phyloP scores from a whole-genome alignment of 2,329 filamentous ascomycete species.

The Rachicladosporium sp. region DNA sequence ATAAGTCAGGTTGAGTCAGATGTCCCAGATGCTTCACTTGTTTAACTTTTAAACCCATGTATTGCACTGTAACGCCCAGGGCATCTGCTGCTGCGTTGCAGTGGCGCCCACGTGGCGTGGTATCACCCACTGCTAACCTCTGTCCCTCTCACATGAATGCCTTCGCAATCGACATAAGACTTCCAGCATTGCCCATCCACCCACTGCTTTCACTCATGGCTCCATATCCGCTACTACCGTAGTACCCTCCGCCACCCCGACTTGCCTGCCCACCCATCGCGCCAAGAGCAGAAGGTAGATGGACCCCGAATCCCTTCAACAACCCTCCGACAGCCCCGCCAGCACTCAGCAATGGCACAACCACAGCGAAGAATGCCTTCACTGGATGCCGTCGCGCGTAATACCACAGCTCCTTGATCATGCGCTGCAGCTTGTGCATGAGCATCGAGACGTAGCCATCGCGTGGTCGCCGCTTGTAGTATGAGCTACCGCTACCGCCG shows the following conservation, averaged over 20 bases:
- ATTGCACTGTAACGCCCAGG: too few species aligned
- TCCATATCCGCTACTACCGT: slow-evolving; percentile 34
- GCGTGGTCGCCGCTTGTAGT: slow-evolving; percentile 70
- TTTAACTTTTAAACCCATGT: too few species aligned
- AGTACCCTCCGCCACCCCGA: slow-evolving; percentile 27
- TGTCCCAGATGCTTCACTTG: too few species aligned
- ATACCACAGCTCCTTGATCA: slow-evolving; percentile 67
- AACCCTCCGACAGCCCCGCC: slow-evolving; percentile 71
- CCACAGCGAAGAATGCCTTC: slow-evolving; percentile 78
- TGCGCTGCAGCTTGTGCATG: slow-evolving; percentile 61
- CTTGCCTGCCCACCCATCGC: slow-evolving; percentile 8
- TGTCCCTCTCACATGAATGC: slow-evolving; percentile 34
- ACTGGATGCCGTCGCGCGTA: slow-evolving; percentile 75
- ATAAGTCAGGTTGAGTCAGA: too few species aligned
- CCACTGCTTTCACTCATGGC: slow-evolving; percentile 25
- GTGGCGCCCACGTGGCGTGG: too few species aligned
- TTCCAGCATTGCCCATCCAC: slow-evolving; percentile 34
- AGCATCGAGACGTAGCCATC: slow-evolving; percentile 64
- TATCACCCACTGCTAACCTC: too few species aligned
- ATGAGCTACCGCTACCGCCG: slow-evolving; percentile 36
- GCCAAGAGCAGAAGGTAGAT: slow-evolving; percentile 48
- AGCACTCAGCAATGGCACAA: slow-evolving; percentile 69
- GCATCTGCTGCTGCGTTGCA: too few species aligned
- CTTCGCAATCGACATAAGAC: slow-evolving; percentile 39
- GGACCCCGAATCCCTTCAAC: slow-evolving; percentile 65